phyloP scores from a whole-genome alignment of 148 eudicot species.

The Rhododendron griersonianum region DNA sequence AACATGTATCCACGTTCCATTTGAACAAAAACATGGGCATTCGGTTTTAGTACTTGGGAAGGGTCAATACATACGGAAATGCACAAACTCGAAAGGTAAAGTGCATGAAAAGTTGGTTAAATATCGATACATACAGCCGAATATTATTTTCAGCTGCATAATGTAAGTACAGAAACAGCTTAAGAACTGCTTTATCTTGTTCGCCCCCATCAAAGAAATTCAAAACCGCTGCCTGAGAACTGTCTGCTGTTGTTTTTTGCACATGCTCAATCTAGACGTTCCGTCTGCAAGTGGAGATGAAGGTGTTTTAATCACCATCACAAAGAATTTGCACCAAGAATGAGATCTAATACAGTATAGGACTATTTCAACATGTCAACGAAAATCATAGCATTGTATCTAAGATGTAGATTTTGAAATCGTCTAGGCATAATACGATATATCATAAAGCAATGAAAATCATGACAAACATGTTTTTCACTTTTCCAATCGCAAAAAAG shows the following conservation, averaged over 20 bases:
- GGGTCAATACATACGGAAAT: not conserved
- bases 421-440: not conserved
- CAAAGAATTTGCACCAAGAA: not conserved
- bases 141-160: not conserved
- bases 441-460: not conserved
- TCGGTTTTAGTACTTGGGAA: not conserved
- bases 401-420: not conserved
- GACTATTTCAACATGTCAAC: not conserved
- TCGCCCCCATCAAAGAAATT: not conserved
- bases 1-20: not conserved
- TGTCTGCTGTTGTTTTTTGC: not conserved
- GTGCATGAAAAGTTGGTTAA: not conserved
- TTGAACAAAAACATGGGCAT: not conserved
- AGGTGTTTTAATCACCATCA: not conserved
- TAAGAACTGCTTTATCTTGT: not conserved
- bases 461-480: not conserved
- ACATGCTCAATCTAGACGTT: conserved; percentile 54
- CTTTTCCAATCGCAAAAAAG: not conserved
- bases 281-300: conserved; percentile 52
- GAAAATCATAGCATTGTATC: too few relatives aligned
- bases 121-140: not conserved
- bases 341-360: not conserved
- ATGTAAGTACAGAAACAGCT: not conserved
- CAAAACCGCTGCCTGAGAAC: not conserved
- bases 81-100: not conserved